phyloP scores from a whole-genome alignment of 495 filamentous ascomycete species.

The Hamigera avellanea region DNA sequence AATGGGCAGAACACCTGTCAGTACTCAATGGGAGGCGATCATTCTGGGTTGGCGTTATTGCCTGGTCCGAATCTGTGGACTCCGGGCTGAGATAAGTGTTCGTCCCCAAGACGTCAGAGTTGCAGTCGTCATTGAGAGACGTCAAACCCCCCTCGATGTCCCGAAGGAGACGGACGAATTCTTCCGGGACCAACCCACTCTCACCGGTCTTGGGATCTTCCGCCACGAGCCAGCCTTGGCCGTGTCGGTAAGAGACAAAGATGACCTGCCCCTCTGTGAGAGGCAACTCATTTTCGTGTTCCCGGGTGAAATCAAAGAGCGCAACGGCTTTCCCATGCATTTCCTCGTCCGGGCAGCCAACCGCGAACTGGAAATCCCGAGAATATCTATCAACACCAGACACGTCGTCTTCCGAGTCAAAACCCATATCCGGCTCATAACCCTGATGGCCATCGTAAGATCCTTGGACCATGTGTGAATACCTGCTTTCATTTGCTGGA shows the following conservation, averaged over 20 bases:
- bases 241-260: slow-evolving; percentile 89
- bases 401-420: slow-evolving; percentile 50
- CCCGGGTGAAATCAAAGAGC: slow-evolving; percentile 84
- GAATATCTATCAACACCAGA: slow-evolving; percentile 59
- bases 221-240: slow-evolving; percentile 93
- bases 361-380: slow-evolving; percentile 86
- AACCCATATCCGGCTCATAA: slow-evolving; percentile 36
- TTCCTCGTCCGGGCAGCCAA: slow-evolving; percentile 90
- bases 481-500: slow-evolving; percentile 50
- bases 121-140: slow-evolving; percentile 32
- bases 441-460: slow-evolving; percentile 43
- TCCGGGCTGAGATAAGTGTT: slow-evolving; percentile 17
- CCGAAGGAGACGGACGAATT: slow-evolving; percentile 85
- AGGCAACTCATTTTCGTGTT: slow-evolving; percentile 94
- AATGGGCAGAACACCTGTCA: slow-evolving; percentile 1
- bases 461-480: slow-evolving; percentile 32
- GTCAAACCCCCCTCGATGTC: slow-evolving; percentile 69
- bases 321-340: slow-evolving; percentile 97
- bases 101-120: slow-evolving; percentile 12
- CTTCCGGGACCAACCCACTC: slow-evolving; percentile 86
- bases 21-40: slow-evolving; percentile 4
- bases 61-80: slow-evolving; percentile 22
- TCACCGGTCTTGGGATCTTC: slow-evolving; percentile 89
- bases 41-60: slow-evolving; percentile 17
- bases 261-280: slow-evolving; percentile 92